These are phyloP conservation scores for Salvia miltiorrhiza DNA, from an alignment of 257 asterid species.

Conservation along the genomic window DNA sequence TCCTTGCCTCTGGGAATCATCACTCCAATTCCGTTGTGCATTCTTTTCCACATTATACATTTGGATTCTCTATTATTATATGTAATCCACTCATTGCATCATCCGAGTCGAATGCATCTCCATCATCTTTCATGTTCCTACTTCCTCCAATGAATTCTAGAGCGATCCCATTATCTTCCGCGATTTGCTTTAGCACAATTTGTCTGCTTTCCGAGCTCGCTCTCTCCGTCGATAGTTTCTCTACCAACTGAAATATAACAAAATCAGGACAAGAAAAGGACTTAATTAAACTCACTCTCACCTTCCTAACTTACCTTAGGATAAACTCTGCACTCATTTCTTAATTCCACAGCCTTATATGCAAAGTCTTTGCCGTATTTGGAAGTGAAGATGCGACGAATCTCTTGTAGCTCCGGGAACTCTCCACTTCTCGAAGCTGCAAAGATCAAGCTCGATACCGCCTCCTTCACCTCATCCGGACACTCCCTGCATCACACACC, in stretches of 20 bases:
- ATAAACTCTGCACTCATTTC: conserved; percentile 27
- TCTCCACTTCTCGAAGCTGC: conserved; percentile 52
- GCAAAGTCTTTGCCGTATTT: conserved; percentile 38
- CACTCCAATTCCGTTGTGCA: too few species aligned
- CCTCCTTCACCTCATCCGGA: conserved; percentile 44
- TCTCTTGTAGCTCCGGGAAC: conserved; percentile 48
- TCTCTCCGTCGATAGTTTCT: conserved; percentile 27
- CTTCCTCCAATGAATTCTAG: neutral
- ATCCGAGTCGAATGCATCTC: neutral
- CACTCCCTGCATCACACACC: conserved; percentile 32
- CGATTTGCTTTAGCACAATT: conserved; percentile 28
- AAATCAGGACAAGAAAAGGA: too few species aligned
- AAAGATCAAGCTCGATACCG: conserved; percentile 37
- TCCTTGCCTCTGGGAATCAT: too few species aligned
- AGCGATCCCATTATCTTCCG: conserved; percentile 35
- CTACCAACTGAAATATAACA: conserved; percentile 25
- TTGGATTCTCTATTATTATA: too few species aligned
- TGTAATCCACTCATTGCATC: too few species aligned
- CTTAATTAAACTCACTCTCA: too few species aligned
- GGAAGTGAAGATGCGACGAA: conserved; percentile 31
- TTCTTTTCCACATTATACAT: too few species aligned
- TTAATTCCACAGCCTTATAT: conserved; percentile 28
- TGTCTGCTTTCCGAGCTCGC: conserved; percentile 33
- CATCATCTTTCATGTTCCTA: neutral
- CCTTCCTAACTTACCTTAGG: conserved; percentile 33